Percentiles rank a stretch among this genome's conserved stretches.
Conservation (phyloP, 2,329 filamentous ascomycete genomes). For the Colletotrichum tamarilloi region DNA sequence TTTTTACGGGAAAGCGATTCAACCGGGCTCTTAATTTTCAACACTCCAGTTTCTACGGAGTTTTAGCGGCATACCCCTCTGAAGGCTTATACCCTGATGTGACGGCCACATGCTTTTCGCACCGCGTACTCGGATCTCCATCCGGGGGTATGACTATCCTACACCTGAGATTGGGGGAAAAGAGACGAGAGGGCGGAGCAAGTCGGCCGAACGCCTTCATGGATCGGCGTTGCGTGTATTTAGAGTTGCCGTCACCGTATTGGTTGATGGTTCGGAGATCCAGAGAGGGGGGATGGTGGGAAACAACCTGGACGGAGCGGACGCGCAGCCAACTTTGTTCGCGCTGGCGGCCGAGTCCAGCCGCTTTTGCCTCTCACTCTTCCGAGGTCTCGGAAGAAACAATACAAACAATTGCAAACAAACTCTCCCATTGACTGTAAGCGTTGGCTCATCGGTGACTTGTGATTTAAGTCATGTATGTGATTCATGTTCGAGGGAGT, state of each 20-base stretch:
- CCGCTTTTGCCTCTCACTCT: neutral
- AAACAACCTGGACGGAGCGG: constrained; percentile 13
- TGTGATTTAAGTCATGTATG: neutral
- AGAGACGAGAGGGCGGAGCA: neutral
- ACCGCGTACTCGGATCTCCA: neutral
- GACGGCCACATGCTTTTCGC: constrained; percentile 10
- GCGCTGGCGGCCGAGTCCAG: neutral
- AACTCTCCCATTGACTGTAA: neutral
- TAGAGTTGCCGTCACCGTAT: constrained; percentile 22
- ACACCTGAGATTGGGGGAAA: neutral
- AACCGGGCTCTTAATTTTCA: constrained; percentile 5
- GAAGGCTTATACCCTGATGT: constrained; percentile 34
- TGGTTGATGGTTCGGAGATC: constrained; percentile 1
- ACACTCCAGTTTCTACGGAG: constrained; percentile 11
- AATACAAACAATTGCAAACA: constrained; percentile 6
- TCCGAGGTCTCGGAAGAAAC: neutral
- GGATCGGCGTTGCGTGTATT: constrained; percentile 32
- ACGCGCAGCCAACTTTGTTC: constrained; percentile 1
- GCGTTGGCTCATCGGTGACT: neutral
- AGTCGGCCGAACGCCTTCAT: constrained; percentile 30
- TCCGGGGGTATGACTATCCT: neutral
- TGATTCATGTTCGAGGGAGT: neutral
- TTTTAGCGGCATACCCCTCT: constrained; percentile 24
- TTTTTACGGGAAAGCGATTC: neutral
- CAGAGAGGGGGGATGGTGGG: neutral